Conservation (phyloP, 805 yeast genomes). For the Wickerhamiella kurtzmanii region DNA sequence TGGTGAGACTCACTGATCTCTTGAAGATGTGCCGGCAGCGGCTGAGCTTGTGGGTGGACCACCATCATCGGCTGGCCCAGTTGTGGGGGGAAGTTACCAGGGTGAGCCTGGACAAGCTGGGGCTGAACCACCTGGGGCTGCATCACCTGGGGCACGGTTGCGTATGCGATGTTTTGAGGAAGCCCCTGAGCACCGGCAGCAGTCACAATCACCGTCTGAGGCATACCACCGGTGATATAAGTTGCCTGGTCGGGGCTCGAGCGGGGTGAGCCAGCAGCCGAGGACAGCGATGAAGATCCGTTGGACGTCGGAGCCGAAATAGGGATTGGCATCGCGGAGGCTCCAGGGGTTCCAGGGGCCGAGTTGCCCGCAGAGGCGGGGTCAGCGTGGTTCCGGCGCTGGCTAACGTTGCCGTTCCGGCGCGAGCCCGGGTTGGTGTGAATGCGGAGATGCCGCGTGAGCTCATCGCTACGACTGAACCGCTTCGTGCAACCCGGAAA, state of each 20-base stretch:
- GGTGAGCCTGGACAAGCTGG: neutral
- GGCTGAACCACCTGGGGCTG: neutral
- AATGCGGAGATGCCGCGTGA: conserved; percentile 72
- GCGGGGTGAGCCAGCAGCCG: neutral
- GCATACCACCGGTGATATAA: neutral
- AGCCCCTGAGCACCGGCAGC: neutral
- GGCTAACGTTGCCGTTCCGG: conserved; percentile 11
- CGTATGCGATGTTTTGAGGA: neutral
- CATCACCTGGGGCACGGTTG: neutral
- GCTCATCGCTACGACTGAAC: conserved; percentile 70
- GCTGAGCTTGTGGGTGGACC: conserved; percentile 1
- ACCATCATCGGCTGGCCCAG: neutral
- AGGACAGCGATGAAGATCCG: neutral
- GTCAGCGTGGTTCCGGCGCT: neutral
- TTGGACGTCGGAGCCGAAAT: neutral
- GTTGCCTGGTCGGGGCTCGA: neutral
- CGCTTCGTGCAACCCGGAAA: conserved; percentile 66
- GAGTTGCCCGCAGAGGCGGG: neutral
- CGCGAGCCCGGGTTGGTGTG: conserved; percentile 37
- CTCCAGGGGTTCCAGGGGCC: neutral
- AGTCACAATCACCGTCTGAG: neutral
- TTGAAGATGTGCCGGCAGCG: conserved; percentile 1
- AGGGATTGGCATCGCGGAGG: neutral
- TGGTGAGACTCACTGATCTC: conserved; percentile 1
- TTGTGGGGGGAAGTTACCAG: neutral